Base-by-base conservation (phyloP, 129 eudicot genomes). In the Lonicera japonica region DNA sequence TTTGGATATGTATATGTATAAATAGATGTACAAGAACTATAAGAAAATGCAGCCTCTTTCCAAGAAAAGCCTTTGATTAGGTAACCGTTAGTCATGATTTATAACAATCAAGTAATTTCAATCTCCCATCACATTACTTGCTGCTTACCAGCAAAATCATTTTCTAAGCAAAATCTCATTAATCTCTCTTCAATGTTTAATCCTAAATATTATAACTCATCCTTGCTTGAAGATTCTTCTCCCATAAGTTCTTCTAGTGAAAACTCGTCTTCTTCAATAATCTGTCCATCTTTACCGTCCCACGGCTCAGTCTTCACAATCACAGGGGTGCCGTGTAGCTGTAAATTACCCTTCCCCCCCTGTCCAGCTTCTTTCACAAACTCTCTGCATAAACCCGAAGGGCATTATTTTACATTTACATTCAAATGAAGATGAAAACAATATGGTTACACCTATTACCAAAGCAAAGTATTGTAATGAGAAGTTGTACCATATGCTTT, bases 261-360 rank as follows among this genome's bases (percentile, higher is more conserved):
- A 61, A 91, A 87, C 55, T 91, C 97, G 46, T 91, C 97, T 70
- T 87, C 97, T 77, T 91, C 95, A 0, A 84, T 65, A 22, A 87
- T 70, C 72, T 84, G 79, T 34, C 98, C 96, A 51, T 91, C 98
- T 77, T 91, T 82, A 3, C 98, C 98, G 38, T 91, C 98, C 98
- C 98, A 91, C 0, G 88, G 76, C 58, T 84, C 91, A 0, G 73
- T 92, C 68, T 81, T 71, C 56, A 73, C 76, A 55, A 92, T 66
- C 54, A 36, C 64, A 0, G 96, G 96, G 47, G 80, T 76, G 24
- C 73, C 77, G 1, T 56, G 72, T 25, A 92, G 60, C 11, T 95
- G 88, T 36, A 92, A 79, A 71, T 74, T 92, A 13, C 98, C 98
- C 68, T 87, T 87, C 62, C 98, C 96, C 0, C 98, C 98, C 1